Base-by-base conservation (phyloP, 2,329 filamentous ascomycete species). In the Microdochium nivale region DNA sequence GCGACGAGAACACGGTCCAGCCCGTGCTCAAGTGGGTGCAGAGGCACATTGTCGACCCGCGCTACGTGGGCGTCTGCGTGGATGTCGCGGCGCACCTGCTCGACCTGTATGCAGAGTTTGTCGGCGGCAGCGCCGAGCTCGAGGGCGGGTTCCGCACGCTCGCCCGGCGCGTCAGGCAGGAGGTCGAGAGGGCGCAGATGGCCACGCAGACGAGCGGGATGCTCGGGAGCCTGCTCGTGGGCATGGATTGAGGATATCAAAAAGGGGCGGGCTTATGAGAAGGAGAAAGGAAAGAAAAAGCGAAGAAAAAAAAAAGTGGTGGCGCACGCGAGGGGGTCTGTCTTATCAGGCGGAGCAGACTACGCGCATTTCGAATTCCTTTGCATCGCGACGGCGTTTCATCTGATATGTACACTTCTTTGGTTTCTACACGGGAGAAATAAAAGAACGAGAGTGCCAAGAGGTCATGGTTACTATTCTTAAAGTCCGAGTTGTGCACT, bases 171-270 rank as follows among this genome's bases (percentile, higher is more conserved):
- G 92, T 97, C 21, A 79, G 81, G 55, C 73, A 80, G 40, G 88
- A 94, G 67, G 86, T 91, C 11, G 89, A 95, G 67, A 83, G 86
- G 62, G 88, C 90, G 23, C 88, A 96, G 69, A 78, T 87, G 63
- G 91, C 92, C 2, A 85, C 82, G 59, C 83, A 87, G 70, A 91
- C 89, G 11, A 80, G 80, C 58, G 94, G 92, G 2, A 96, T 97
- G 91, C 70, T 97, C 57, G 88, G 92, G 60, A 86, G 72, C 48
- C 56, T 83, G 56, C 81, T 87, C 61, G 75, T 78, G 50, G 76
- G 73, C 9, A 62, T 63, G 49, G 62, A 62, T 49, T 65, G 55
- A 61, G 35, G 32, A n/a, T n/a, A 32, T 33, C 30, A 33, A 9
- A 14, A 33, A 33, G 8, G 30, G 30, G n/a, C n/a, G 32, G 32